Evolutionary conservation across 129 eudicot genomes (phyloP).

Genomic region (Saposhnikovia divaricata): DNA sequence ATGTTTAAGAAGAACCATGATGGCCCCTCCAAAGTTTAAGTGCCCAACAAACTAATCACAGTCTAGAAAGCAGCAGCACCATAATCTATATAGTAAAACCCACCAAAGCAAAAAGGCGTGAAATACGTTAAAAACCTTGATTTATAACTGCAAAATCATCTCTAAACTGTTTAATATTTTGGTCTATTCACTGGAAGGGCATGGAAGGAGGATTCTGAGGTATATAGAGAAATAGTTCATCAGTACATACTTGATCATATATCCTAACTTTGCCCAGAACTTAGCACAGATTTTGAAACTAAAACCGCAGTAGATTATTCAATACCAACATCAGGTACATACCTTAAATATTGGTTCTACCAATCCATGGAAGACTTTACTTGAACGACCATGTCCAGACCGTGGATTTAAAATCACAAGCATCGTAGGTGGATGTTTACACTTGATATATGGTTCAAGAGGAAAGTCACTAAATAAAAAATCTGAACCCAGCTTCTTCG

Average conservation of each 20-base stretch:
- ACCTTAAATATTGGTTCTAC: slow-evolving; percentile 97
- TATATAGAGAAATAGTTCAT: not conserved
- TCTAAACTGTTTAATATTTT: not conserved
- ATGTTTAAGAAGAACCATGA: not conserved
- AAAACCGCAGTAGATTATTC: not conserved
- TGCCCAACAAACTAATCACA: not conserved
- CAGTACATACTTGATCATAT: not conserved
- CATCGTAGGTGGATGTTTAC: slow-evolving; percentile 86
- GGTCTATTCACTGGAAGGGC: not conserved
- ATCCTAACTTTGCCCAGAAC: not conserved
- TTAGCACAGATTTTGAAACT: not conserved
- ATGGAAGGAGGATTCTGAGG: not conserved
- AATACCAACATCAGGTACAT: slow-evolving; percentile 9
- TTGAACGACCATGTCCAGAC: slow-evolving; percentile 96
- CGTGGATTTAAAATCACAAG: slow-evolving; percentile 95
- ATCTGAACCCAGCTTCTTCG: slow-evolving; percentile 74
- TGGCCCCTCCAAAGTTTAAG: not conserved
- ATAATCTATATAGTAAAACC: not conserved
- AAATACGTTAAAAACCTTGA: not conserved
- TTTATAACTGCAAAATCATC: not conserved
- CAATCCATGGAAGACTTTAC: slow-evolving; percentile 78
- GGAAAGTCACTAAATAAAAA: slow-evolving; percentile 49
- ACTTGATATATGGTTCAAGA: slow-evolving; percentile 57
- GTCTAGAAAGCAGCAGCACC: not conserved
- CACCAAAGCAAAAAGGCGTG: not conserved